Percentiles rank a stretch among this genome's conserved stretches.
These are phyloP conservation scores for Xylaria nigripes DNA, from an alignment of 495 filamentous ascomycete species.

Conservation along the genomic window DNA sequence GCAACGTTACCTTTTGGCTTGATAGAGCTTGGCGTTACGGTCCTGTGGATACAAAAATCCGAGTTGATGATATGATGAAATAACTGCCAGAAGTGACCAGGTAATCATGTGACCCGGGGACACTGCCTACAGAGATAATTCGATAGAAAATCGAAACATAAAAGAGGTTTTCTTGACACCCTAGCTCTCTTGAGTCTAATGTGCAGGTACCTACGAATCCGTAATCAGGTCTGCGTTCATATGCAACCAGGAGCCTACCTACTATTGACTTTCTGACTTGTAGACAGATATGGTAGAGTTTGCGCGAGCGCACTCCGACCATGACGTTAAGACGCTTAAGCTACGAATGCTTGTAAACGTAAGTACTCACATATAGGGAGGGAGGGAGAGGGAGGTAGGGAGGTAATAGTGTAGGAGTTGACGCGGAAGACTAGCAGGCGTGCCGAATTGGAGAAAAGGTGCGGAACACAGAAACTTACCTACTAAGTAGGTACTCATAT, in stretches of 20 bases:
- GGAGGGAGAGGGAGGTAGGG: no score
- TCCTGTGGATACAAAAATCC: slow-evolving; percentile 17
- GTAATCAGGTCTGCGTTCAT: background rate
- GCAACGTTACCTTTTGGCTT: slow-evolving; percentile 9
- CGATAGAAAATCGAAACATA: slow-evolving; percentile 13
- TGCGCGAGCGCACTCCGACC: background rate
- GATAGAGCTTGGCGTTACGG: slow-evolving; percentile 25
- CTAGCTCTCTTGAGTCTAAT: background rate
- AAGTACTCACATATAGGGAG: no score
- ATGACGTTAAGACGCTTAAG: background rate
- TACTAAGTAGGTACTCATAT: no score
- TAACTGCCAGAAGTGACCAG: slow-evolving; percentile 4
- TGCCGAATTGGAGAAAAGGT: background rate
- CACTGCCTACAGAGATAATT: slow-evolving; percentile 9
- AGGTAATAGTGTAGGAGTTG: no score
- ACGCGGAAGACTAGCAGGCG: no score
- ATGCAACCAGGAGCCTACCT: background rate
- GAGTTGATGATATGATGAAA: slow-evolving; percentile 19
- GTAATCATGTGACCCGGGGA: slow-evolving; percentile 4
- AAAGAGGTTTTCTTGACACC: background rate
- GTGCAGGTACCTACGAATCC: background rate
- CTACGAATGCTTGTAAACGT: no score
- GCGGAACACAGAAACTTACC: background rate
- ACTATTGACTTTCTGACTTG: background rate
- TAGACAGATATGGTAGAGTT: background rate